A percentile compares a stretch with the other conserved stretches of the same genome.
Conservation (phyloP, 345 rosid genomes). For the Raphanus sativus region DNA sequence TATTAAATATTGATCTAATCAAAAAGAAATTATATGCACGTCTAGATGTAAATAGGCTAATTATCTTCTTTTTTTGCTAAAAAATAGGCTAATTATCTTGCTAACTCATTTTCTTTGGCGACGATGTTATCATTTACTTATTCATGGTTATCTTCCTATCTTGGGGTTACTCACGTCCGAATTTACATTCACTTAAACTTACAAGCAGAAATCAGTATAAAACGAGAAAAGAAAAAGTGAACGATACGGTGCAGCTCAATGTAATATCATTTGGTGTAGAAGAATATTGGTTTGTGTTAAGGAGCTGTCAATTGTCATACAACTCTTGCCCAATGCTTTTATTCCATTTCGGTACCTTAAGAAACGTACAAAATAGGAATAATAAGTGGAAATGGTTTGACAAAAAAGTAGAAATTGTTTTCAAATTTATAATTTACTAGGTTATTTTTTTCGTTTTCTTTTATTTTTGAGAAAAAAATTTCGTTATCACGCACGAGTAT, state of each 20-base stretch:
- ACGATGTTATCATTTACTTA: neutral
- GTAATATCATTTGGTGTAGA: slow-evolving; percentile 6
- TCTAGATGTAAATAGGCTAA: neutral
- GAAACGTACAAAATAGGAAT: neutral
- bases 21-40: neutral
- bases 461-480: too few relatives aligned
- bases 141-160: neutral
- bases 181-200: neutral
- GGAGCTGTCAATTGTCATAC: slow-evolving; percentile 16
- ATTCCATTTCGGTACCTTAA: slow-evolving; percentile 26
- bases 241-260: neutral
- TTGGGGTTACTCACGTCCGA: neutral
- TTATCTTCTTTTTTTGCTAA: neutral
- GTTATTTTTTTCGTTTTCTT: too few relatives aligned
- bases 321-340: slow-evolving; percentile 4
- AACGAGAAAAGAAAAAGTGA: neutral
- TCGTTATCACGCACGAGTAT: too few relatives aligned
- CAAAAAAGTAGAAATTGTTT: too few relatives aligned
- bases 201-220: neutral
- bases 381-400: neutral
- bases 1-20: neutral
- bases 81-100: neutral
- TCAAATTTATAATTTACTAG: too few relatives aligned
- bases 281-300: slow-evolving; percentile 3
- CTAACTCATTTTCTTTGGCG: neutral